Evolutionary conservation across 768 basidiomycete species (phyloP).

Genomic region (Trametes meyenii): DNA sequence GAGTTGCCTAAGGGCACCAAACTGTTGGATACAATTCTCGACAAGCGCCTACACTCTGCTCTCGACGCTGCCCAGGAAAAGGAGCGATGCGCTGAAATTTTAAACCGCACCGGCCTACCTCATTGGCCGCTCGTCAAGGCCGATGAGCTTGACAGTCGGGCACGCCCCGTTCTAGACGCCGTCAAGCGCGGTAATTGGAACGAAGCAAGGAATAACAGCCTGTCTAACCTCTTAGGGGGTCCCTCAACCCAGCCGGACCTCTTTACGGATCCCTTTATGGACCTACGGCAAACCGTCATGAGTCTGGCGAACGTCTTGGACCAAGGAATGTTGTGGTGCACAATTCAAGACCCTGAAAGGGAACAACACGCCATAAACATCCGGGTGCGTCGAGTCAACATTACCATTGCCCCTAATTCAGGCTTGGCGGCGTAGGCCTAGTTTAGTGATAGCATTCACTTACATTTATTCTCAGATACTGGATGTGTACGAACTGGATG

Average conservation of each 20-base stretch:
- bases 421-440: background rate
- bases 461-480: constrained; percentile 14
- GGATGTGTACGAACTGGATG: constrained; percentile 12
- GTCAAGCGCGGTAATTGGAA: background rate
- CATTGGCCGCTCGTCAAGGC: constrained; percentile 2
- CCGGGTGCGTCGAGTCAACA: constrained; percentile 11
- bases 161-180: constrained; percentile 4
- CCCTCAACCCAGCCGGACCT: background rate
- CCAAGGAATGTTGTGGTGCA: constrained; percentile 6
- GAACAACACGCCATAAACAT: constrained; percentile 20
- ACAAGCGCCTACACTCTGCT: constrained; percentile 18
- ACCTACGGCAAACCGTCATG: constrained; percentile 25
- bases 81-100: background rate
- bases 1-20: constrained; percentile 17
- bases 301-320: constrained; percentile 11
- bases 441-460: background rate
- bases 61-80: constrained; percentile 17
- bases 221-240: background rate
- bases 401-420: background rate
- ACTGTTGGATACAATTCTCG: constrained; percentile 6
- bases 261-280: constrained; percentile 21
- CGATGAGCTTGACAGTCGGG: background rate
- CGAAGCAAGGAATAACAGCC: background rate
- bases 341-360: constrained; percentile 19
- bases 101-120: background rate